Evolutionary conservation across 768 basidiomycete genomes (phyloP), one percentile per base, ranked within the genome.

Genomic region (Lyophyllum semitale): DNA sequence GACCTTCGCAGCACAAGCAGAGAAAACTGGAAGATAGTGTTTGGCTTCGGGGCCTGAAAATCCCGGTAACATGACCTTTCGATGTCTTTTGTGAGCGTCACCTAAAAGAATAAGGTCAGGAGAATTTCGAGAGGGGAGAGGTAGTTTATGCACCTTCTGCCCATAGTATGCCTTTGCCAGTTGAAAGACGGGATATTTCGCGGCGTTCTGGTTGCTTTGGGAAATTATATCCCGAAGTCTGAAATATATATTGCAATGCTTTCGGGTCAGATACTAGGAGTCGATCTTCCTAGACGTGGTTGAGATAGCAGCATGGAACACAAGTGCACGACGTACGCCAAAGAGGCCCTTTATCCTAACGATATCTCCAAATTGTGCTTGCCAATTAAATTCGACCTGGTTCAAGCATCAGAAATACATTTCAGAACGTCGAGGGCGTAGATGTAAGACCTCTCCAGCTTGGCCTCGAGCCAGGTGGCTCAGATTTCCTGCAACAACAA

Each of bases 251-350:
- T 44, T 77, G 74, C 27, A 78, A 66, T 3, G 78, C 80, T 58
- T 83, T 82, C 4, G 78, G 74, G 62, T 83, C 81, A 5, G 77
- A 66, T 3, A 82, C 59, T 30, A 80, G 61, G 17, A 82, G 74
- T 25, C 73, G 68, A 52, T 81, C 74, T 58, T 73, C 74, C 80
- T 80, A 50, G 15, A 35, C 30, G 32, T 47, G 42, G 20, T 4
- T 26, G 41, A 41, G 29, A 12, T 51, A 32, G 49, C 33, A 42
- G 43, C 20, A 13, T 20, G 18, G n/a, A n/a, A 37, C 23, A n/a
- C 8, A 48, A 50, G 23, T 7, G 13, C 22, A 29, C 53, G 22
- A 55, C 72, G 50, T 60, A 76, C 75, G 12, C 73, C 73, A 54
- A 77, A 71, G 1, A 73, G 60, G 18, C 62, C 73, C 60, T 72